Evolutionary conservation across 768 basidiomycete species (phyloP), one percentile per base, ranked within the genome.

Genomic region (Trametes meyenii): DNA sequence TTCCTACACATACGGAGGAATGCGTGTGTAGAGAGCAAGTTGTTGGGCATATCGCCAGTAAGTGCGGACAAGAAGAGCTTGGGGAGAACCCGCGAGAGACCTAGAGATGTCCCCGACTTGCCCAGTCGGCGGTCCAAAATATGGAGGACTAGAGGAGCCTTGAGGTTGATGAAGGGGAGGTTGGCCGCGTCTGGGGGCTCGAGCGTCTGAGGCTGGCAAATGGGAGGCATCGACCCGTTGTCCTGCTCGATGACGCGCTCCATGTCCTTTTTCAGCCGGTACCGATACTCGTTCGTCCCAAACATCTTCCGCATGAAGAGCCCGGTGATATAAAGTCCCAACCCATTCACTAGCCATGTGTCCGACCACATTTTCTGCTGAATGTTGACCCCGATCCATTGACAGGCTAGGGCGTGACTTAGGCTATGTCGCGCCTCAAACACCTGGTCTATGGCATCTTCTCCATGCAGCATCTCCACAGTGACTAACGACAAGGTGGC

Each of bases 301-400:
- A 98, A 80, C 14, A 95, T 78, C 74, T 90, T 91, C 60, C 88
- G 85, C 68, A 96, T 77, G 77, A 92, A 98, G 43, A 95, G 81
- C 11, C 90, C 89, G 5, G 92, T 90, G 70, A 98, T 90, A 71
- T 98, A 95, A 16, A 95, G 80, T 10, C 93, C 89, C 48, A 99
- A 78, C 1, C 96, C 97, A 69, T 96, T 94, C 59, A 96, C 88
- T n/a, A 99, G 85, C 97, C 97, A 99, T 24, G 88, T 84, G 74
- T 99, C 97, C 13, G 94, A 90, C 85, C 92, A 93, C 29, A 87
- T 83, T 77, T 94, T 94, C 54, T 90, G 95, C 59, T 94, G 88
- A 69, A 99, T 94, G 74, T 98, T 96, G 74, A 99, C 87, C 26
- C 97, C 96, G 57, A 92, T 82, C 97, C 97, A 99, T 74, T 99